Evolutionary conservation across 441 rosid species (phyloP), one percentile per base, ranked within the genome.

Genomic region (Raphanus hybrid): DNA sequence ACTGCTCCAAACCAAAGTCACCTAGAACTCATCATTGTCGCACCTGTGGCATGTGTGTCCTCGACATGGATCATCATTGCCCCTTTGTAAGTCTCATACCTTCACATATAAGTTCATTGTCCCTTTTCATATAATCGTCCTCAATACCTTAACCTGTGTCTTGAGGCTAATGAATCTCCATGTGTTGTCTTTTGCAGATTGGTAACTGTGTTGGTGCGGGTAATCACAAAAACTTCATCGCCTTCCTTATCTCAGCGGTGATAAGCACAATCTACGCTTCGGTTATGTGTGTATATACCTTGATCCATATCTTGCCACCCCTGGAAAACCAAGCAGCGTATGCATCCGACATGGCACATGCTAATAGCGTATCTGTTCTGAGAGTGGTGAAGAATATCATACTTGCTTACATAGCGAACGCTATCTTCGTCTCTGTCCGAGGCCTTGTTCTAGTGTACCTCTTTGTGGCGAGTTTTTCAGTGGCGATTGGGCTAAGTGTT

Each of bases 1-100:
- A 83, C 75, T 92, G 97, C 84, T 84, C 82, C 34, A 90, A 81
- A 85, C 98, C 96, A 5, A 94, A 94, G 84, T 90, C 98, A 15
- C 94, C 96, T 3, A 88, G 92, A 83, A 71, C 90, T 67, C 97
- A 92, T 89, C 97, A 92, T 82, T 94, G 98, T 75, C 89, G 93
- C 80, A 85, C 98, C 10, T 94, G 97, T 78, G 90, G 94, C 79
- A 86, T 81, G 84, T 94, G 97, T 84, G 83, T 94, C 50, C 69
- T 92, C 69, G 96, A 94, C 85, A 94, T 92, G 97, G 98, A 94
- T 86, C 98, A 94, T 82, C 98, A 92, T 84, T 94, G 97, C 83
- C 98, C 98, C 69, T 90, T 94, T 72, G 98, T 12, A 48, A 15
- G 26, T 29, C 34, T 29, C 34, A 29, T 29, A 5, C 5, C 34